These are phyloP conservation scores for Lobosporangium transversale DNA, from an alignment of 192 early-diverging fungal species.

Conservation along the genomic window DNA sequence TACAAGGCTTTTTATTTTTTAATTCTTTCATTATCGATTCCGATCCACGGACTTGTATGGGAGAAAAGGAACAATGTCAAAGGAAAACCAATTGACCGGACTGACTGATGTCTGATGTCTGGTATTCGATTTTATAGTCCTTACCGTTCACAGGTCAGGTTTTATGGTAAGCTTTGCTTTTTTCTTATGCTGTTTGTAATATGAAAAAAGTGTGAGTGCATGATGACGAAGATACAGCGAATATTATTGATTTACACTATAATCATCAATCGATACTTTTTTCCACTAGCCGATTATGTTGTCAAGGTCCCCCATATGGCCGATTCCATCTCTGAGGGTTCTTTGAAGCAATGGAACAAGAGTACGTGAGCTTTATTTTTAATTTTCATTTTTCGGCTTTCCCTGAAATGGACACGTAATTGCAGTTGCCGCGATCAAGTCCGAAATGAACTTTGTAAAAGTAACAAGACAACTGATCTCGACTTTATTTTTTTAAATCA, in stretches of 20 bases:
- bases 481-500: no score
- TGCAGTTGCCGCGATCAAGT: no score
- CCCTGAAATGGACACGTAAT: no score
- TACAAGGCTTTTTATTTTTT: no score
- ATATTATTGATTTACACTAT: no score
- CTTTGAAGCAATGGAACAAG: conserved; percentile 95
- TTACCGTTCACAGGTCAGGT: conserved; percentile 49
- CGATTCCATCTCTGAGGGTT: conserved; percentile 98
- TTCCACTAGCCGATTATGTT: conserved; percentile 74
- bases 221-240: conserved; percentile 1
- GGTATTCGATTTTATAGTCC: no score
- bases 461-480: background rate
- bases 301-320: conserved; percentile 97
- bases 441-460: no score
- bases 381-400: background rate
- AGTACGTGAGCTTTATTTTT: conserved; percentile 62
- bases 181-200: background rate
- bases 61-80: no score
- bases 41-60: no score
- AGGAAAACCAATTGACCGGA: no score
- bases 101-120: no score
- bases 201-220: background rate
- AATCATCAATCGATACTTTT: conserved; percentile 8
- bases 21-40: no score
- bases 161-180: conserved; percentile 30